A percentile compares a stretch with the other conserved stretches of the same genome.
Evolutionary conservation across 176 grass and related monocot species (phyloP).

Genomic region (Oryza nivara): DNA sequence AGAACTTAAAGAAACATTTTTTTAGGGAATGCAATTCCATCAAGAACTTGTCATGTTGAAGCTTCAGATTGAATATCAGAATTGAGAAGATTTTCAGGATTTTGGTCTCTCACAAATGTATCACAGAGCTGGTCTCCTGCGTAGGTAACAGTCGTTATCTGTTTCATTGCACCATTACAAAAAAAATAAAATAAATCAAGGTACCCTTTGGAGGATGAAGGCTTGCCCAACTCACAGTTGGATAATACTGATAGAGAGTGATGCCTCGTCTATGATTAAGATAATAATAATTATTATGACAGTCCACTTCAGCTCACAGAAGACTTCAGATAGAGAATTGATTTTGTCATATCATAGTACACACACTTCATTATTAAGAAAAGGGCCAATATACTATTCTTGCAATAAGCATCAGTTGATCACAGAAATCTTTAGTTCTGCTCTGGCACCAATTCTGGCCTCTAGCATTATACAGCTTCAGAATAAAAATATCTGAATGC

Average conservation of each 20-base stretch:
- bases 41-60: background rate
- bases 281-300: background rate
- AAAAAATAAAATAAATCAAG: background rate
- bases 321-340: slow-evolving; percentile 31
- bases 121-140: slow-evolving; percentile 18
- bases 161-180: slow-evolving; percentile 9
- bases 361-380: slow-evolving; percentile 15
- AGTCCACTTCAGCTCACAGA: slow-evolving; percentile 18
- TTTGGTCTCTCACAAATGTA: background rate
- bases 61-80: background rate
- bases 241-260: slow-evolving; percentile 30
- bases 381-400: slow-evolving; percentile 9
- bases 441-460: background rate
- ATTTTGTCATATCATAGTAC: slow-evolving; percentile 30
- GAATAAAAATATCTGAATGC: slow-evolving; percentile 26
- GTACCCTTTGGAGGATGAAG: slow-evolving; percentile 25
- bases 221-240: slow-evolving; percentile 22
- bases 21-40: slow-evolving; percentile 1
- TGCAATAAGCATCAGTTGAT: slow-evolving; percentile 30
- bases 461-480: slow-evolving; percentile 3
- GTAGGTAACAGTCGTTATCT: slow-evolving; percentile 52
- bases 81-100: background rate
- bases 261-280: background rate
- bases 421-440: slow-evolving; percentile 19
- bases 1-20: background rate